Percentiles rank a stretch among this genome's conserved stretches.
phyloP scores from a whole-genome alignment of 257 asterid species.

The Solanum chilense region DNA sequence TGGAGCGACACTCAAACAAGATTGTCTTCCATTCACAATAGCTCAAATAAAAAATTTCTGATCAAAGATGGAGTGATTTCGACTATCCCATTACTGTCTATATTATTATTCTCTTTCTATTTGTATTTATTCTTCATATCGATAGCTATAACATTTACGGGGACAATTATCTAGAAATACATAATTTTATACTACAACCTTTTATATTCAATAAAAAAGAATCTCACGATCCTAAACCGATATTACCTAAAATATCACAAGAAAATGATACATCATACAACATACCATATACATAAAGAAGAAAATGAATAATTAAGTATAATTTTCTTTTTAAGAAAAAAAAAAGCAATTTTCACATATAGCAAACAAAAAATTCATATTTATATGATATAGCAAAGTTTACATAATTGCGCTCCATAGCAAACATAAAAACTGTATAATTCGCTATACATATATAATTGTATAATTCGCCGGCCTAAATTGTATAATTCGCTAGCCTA shows the following conservation, averaged over 20 bases:
- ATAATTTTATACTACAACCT: background rate
- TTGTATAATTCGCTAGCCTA: too few species aligned
- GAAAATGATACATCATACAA: background rate
- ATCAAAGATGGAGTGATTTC: too few species aligned
- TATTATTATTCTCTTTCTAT: background rate
- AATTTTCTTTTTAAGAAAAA: too few species aligned
- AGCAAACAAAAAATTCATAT: too few species aligned
- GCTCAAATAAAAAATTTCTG: background rate
- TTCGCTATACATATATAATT: too few species aligned
- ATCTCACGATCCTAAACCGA: accelerated
- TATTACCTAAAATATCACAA: background rate
- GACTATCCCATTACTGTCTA: background rate
- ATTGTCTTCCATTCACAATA: background rate
- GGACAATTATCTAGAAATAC: background rate
- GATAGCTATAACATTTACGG: background rate
- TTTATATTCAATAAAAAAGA: background rate
- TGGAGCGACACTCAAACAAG: background rate
- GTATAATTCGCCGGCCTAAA: too few species aligned
- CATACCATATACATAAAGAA: background rate
- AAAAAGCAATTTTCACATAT: too few species aligned
- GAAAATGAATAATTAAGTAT: background rate
- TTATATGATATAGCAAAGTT: too few species aligned
- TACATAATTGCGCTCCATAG: too few species aligned
- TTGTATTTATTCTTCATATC: background rate
- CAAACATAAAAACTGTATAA: too few species aligned